Conservation (phyloP, 2,329 filamentous ascomycete species). For the Tricladium varicosporioides region DNA sequence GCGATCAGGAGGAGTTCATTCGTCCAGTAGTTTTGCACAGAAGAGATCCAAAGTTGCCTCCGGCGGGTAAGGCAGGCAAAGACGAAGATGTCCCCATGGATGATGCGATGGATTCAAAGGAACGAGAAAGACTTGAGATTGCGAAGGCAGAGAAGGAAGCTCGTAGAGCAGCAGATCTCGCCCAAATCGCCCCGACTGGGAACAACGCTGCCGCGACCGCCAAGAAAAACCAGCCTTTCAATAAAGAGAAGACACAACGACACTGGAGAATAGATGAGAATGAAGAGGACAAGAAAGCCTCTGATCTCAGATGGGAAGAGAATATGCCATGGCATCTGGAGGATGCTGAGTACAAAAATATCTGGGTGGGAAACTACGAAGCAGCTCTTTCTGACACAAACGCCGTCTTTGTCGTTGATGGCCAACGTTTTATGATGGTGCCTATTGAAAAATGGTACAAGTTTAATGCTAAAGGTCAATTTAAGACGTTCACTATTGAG, state of each 20-base stretch:
- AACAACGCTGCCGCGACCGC: constrained; percentile 46
- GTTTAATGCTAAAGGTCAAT: constrained; percentile 77
- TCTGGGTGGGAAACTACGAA: constrained; percentile 90
- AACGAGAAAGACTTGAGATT: constrained; percentile 65
- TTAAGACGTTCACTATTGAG: constrained; percentile 75
- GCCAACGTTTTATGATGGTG: constrained; percentile 74
- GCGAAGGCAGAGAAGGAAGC: constrained; percentile 76
- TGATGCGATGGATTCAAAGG: constrained; percentile 51
- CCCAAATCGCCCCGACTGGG: constrained; percentile 85
- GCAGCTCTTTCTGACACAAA: constrained; percentile 83
- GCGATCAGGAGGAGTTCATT: constrained; percentile 74
- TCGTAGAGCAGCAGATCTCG: constrained; percentile 81
- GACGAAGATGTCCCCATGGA: constrained; percentile 47
- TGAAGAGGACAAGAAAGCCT: constrained; percentile 67
- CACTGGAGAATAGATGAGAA: constrained; percentile 77
- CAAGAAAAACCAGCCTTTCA: constrained; percentile 56
- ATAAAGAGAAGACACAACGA: constrained; percentile 82
- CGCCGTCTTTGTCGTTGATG: constrained; percentile 72
- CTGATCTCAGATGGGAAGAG: constrained; percentile 83
- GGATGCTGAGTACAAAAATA: constrained; percentile 92
- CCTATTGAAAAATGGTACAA: constrained; percentile 96
- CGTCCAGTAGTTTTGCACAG: constrained; percentile 86
- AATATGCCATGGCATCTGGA: constrained; percentile 95
- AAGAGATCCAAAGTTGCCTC: constrained; percentile 73
- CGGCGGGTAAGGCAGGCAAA: constrained; percentile 62